These are phyloP conservation scores for Rhododendron vialii DNA, from an alignment of 148 eudicot species.

Conservation along the genomic window DNA sequence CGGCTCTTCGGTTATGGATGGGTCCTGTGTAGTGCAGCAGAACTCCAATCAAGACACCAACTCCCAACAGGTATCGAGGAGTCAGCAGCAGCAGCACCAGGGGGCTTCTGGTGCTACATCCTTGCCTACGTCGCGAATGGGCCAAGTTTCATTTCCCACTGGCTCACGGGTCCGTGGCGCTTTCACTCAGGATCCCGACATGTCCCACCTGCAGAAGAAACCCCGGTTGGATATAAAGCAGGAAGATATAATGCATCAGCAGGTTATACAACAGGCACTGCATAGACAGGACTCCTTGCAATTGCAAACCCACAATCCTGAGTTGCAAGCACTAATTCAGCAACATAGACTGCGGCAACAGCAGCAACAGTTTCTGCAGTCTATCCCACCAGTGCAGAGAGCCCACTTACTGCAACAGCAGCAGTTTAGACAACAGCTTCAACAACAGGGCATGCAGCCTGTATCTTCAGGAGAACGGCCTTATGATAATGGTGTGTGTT, in stretches of 20 bases:
- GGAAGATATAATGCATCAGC: slow-evolving; percentile 72
- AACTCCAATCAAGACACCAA: slow-evolving; percentile 56
- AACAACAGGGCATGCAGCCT: slow-evolving; percentile 70
- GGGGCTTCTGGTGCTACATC: slow-evolving; percentile 63
- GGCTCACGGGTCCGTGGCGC: slow-evolving; percentile 49
- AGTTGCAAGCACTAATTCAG: slow-evolving; percentile 74
- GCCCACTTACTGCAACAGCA: slow-evolving; percentile 45
- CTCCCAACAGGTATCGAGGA: slow-evolving; percentile 45
- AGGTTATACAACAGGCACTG: slow-evolving; percentile 59
- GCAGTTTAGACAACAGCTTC: slow-evolving; percentile 61
- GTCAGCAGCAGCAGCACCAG: slow-evolving; percentile 33
- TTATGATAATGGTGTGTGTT: slow-evolving; percentile 71
- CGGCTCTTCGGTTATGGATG: slow-evolving; percentile 76
- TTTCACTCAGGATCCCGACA: slow-evolving; percentile 54
- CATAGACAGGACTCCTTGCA: slow-evolving; percentile 76
- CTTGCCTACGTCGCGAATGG: slow-evolving; percentile 44
- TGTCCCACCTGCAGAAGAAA: slow-evolving; percentile 77
- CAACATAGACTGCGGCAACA: slow-evolving; percentile 78
- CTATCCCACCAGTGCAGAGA: slow-evolving; percentile 63
- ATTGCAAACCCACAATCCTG: slow-evolving; percentile 55
- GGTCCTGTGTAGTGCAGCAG: slow-evolving; percentile 52
- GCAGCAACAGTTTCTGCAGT: slow-evolving; percentile 68
- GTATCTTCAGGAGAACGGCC: slow-evolving; percentile 54
- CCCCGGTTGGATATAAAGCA: slow-evolving; percentile 78
- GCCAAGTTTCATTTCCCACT: slow-evolving; percentile 45